These are phyloP conservation scores for Ceratobasidium theobromae DNA, from an alignment of 1,284 basidiomycete species.

Conservation along the genomic window DNA sequence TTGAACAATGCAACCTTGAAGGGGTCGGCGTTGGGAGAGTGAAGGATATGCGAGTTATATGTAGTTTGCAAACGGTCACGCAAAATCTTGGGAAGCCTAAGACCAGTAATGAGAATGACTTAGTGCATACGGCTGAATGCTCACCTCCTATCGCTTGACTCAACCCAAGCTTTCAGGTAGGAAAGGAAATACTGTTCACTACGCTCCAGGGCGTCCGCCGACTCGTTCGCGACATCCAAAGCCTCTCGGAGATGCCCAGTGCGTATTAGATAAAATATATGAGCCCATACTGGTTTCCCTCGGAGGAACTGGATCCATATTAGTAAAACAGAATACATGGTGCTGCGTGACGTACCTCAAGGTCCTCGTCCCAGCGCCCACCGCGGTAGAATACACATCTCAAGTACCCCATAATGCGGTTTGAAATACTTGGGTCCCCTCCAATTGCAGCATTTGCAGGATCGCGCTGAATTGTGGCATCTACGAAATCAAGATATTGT, in stretches of 20 bases:
- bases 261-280: slow-evolving; percentile 87
- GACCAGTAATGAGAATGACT: background rate
- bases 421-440: slow-evolving; percentile 86
- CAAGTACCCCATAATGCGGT: slow-evolving; percentile 86
- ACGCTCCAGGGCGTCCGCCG: slow-evolving; percentile 73
- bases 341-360: slow-evolving; percentile 61
- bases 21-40: slow-evolving; percentile 82
- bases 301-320: slow-evolving; percentile 61
- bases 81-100: slow-evolving; percentile 72
- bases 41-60: slow-evolving; percentile 92
- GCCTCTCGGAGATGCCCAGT: slow-evolving; percentile 84
- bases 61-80: slow-evolving; percentile 84
- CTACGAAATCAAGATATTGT: slow-evolving; percentile 84
- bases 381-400: slow-evolving; percentile 77
- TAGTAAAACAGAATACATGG: slow-evolving; percentile 7
- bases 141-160: slow-evolving; percentile 74
- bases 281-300: slow-evolving; percentile 89
- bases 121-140: slow-evolving; percentile 36
- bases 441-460: slow-evolving; percentile 87
- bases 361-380: slow-evolving; percentile 80
- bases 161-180: slow-evolving; percentile 85
- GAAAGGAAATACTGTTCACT: slow-evolving; percentile 84
- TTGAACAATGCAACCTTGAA: slow-evolving; percentile 97
- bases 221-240: slow-evolving; percentile 69
- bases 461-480: slow-evolving; percentile 79